A percentile compares a stretch with the other conserved stretches of the same genome.
phyloP scores from a whole-genome alignment of 352 stramenopile genomes.

The Thraustochytrium striatum region DNA sequence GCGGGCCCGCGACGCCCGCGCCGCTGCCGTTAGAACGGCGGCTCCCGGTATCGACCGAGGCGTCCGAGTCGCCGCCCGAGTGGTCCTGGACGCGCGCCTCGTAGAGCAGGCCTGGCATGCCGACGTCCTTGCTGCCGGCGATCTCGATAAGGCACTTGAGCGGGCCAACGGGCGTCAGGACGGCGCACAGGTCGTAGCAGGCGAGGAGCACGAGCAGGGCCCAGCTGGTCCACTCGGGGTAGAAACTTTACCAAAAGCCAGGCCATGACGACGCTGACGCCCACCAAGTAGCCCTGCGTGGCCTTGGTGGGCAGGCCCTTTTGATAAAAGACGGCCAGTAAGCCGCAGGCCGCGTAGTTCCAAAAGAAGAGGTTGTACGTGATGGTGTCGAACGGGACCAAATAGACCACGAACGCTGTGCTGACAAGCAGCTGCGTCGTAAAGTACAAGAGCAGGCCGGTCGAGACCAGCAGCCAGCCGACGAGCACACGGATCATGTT shows the following conservation, averaged over 20 bases:
- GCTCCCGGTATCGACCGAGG: background rate
- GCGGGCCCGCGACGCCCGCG: background rate
- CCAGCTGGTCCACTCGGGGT: constrained; percentile 83
- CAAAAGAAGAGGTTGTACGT: constrained; percentile 69
- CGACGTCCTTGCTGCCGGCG: constrained; percentile 52
- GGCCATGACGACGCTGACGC: constrained; percentile 87
- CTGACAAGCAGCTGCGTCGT: constrained; percentile 69
- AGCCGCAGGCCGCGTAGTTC: constrained; percentile 76
- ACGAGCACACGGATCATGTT: constrained; percentile 63
- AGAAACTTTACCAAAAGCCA: constrained; percentile 91
- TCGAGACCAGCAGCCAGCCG: constrained; percentile 72
- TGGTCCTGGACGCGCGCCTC: constrained; percentile 70
- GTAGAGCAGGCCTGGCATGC: constrained; percentile 87
- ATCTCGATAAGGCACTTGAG: constrained; percentile 76
- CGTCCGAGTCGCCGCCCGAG: background rate
- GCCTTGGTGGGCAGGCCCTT: constrained; percentile 61
- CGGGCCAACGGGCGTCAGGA: constrained; percentile 88
- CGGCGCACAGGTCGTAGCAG: constrained; percentile 86
- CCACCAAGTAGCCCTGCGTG: constrained; percentile 82
- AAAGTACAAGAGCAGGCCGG: constrained; percentile 64
- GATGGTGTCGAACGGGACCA: constrained; percentile 64
- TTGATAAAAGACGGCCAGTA: constrained; percentile 76
- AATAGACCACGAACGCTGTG: constrained; percentile 60
- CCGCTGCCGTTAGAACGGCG: background rate
- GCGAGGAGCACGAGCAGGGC: constrained; percentile 83